Evolutionary conservation across 805 yeast genomes (phyloP), one percentile per base, ranked within the genome.

Genomic region (Kuraishia hungarica): DNA sequence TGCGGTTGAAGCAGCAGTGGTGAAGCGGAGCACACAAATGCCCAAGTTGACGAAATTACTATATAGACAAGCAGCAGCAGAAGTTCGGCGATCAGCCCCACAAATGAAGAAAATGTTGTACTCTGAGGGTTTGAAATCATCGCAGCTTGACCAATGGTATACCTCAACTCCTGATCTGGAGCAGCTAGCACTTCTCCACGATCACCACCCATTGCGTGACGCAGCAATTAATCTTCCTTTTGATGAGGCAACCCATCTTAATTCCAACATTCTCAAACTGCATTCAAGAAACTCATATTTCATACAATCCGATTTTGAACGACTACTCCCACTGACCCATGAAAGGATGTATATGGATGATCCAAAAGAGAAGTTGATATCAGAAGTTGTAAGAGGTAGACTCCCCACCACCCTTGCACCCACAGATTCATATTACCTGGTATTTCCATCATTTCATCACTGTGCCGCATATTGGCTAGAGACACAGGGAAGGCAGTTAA

Each of bases 391-490:
- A 17, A 76, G 82, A 55, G 79, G 79, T 13, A 65, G 91, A 53
- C 71, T 77, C 57, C 78, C 81, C 0, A 52, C 64, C 1, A 75
- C 70, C 19, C 63, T 86, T 23, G 58, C 67, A 46, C 75, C 79
- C 28, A 67, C 73, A 56, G 78, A 79, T 48, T 73, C 76, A 3
- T 83, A 82, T 64, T 85, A 78, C 63, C 65, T 86, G 39, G 63
- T 81, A 6, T 86, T 86, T 61, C 70, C 71, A 3, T 66, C 70
- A 47, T 63, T 66, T 46, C 70, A 72, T 24, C 77, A 75, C 20
- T 89, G 90, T 0, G 72, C 79, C 21, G 72, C 72, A 2, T 85
- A 78, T 64, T 73, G 72, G 65, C 62, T 72, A 21, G 87, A 83
- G 59, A 78, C 85, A 0, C 56, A 64, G 13, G 74, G 76, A 8